phyloP scores from a whole-genome alignment of 768 basidiomycete genomes.

The Leucocoprinus birnbaumii region DNA sequence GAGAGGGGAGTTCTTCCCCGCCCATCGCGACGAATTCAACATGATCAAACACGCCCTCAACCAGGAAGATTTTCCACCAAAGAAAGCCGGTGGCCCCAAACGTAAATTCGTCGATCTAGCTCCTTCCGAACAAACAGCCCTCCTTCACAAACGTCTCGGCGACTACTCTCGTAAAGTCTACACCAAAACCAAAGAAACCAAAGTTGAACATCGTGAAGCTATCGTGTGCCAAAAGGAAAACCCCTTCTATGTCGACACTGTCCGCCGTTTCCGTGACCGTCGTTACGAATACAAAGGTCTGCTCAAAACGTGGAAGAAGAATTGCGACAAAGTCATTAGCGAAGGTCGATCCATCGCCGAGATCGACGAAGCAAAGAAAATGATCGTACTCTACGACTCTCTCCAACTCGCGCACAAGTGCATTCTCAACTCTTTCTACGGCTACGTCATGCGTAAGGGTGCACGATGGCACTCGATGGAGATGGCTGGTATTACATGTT shows the following conservation, averaged over 20 bases:
- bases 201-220: constrained; percentile 87
- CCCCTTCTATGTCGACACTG: constrained; percentile 98
- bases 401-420: constrained; percentile 99
- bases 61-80: constrained; percentile 88
- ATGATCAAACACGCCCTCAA: constrained; percentile 98
- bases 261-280: constrained; percentile 93
- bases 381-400: constrained; percentile 98
- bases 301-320: constrained; percentile 99
- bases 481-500: constrained; percentile 99
- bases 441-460: constrained; percentile 99
- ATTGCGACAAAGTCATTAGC: constrained; percentile 70
- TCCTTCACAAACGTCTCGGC: constrained; percentile 94
- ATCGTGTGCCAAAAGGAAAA: constrained; percentile 98
- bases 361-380: constrained; percentile 96
- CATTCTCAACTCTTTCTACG: constrained; percentile 99
- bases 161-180: constrained; percentile 99
- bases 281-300: constrained; percentile 99
- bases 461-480: constrained; percentile 99
- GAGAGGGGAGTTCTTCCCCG: constrained; percentile 98
- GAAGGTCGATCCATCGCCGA: constrained; percentile 78
- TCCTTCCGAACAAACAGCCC: constrained; percentile 81
- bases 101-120: constrained; percentile 84
- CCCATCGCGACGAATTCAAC: constrained; percentile 95
- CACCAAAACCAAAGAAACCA: constrained; percentile 97
- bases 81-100: constrained; percentile 66